phyloP scores from a whole-genome alignment of 1,139 yeast genomes.

The Saccharomycopsis hybrid region DNA sequence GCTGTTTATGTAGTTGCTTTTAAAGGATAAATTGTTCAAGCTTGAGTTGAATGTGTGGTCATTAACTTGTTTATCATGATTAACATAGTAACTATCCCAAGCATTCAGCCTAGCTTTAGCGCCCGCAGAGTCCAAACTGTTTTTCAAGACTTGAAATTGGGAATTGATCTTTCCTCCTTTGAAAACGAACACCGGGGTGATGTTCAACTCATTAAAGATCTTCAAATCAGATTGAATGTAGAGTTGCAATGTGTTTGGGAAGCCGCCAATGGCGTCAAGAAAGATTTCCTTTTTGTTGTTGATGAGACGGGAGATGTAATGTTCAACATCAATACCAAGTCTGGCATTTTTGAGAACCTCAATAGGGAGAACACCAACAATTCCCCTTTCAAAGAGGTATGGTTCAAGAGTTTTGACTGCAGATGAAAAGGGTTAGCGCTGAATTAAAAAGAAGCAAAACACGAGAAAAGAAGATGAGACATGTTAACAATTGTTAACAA shows the following conservation, averaged over 20 bases:
- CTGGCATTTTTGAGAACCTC: slow-evolving; percentile 62
- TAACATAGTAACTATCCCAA: slow-evolving; percentile 29
- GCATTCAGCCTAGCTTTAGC: slow-evolving; percentile 27
- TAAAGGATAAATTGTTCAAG: not conserved
- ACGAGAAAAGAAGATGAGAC: too few species aligned
- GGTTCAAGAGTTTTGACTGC: slow-evolving; percentile 68
- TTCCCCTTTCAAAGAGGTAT: slow-evolving; percentile 60
- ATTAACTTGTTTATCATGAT: slow-evolving; percentile 6
- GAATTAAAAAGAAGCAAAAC: too few species aligned
- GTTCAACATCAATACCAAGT: slow-evolving; percentile 81
- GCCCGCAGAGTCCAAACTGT: slow-evolving; percentile 19
- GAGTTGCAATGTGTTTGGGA: slow-evolving; percentile 58
- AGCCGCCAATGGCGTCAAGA: slow-evolving; percentile 77
- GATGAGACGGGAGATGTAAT: slow-evolving; percentile 60
- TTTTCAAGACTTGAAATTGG: slow-evolving; percentile 17
- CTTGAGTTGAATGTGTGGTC: not conserved
- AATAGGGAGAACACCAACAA: slow-evolving; percentile 57
- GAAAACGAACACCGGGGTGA: slow-evolving; percentile 73
- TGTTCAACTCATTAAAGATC: slow-evolving; percentile 51
- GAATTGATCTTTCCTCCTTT: slow-evolving; percentile 41
- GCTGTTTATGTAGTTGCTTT: not conserved
- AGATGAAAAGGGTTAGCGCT: too few species aligned
- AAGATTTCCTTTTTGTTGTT: slow-evolving; percentile 64
- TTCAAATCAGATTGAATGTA: slow-evolving; percentile 58
- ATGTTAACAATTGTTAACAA: too few species aligned